phyloP scores from a whole-genome alignment of 805 yeast genomes.

The Sporopachydermia lactativora region DNA sequence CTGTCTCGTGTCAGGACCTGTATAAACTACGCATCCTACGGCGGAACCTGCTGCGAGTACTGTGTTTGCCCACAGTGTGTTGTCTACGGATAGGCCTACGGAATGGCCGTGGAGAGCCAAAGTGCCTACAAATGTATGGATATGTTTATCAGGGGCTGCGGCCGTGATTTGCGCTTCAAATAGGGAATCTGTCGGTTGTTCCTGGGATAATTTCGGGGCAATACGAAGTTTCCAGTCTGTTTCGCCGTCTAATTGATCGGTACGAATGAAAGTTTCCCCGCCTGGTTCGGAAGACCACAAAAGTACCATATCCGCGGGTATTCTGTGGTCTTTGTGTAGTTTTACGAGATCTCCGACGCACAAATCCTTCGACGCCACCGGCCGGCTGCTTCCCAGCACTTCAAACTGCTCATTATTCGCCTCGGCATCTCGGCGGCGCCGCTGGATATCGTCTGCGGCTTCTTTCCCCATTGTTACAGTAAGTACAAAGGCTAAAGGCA shows the following conservation, averaged over 20 bases:
- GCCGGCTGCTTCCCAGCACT: slow-evolving; percentile 30
- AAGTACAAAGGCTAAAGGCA: slow-evolving; percentile 87
- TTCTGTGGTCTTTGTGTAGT: slow-evolving; percentile 66
- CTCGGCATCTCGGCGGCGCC: slow-evolving; percentile 82
- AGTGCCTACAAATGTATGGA: slow-evolving; percentile 71
- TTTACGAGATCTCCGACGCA: slow-evolving; percentile 78
- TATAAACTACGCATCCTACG: slow-evolving; percentile 75
- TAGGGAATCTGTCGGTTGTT: slow-evolving; percentile 33
- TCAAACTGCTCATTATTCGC: slow-evolving; percentile 77
- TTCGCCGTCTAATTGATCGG: slow-evolving; percentile 98
- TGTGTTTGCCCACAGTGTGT: slow-evolving; percentile 96
- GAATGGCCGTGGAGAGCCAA: slow-evolving; percentile 44
- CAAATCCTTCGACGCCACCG: slow-evolving; percentile 34
- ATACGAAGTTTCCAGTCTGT: slow-evolving; percentile 95
- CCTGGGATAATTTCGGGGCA: slow-evolving; percentile 64
- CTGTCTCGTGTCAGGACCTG: slow-evolving; percentile 90
- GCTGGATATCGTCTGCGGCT: slow-evolving; percentile 83
- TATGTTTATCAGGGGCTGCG: slow-evolving; percentile 72
- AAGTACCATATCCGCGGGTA: slow-evolving; percentile 88
- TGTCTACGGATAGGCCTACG: slow-evolving; percentile 56
- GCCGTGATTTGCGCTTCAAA: slow-evolving; percentile 46
- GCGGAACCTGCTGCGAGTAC: slow-evolving; percentile 92
- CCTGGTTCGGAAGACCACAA: slow-evolving; percentile 67
- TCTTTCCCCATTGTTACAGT: slow-evolving; percentile 91
- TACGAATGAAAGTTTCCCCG: slow-evolving; percentile 88